phyloP scores from a whole-genome alignment of 768 basidiomycete species.

The Gymnopilus dilepis region DNA sequence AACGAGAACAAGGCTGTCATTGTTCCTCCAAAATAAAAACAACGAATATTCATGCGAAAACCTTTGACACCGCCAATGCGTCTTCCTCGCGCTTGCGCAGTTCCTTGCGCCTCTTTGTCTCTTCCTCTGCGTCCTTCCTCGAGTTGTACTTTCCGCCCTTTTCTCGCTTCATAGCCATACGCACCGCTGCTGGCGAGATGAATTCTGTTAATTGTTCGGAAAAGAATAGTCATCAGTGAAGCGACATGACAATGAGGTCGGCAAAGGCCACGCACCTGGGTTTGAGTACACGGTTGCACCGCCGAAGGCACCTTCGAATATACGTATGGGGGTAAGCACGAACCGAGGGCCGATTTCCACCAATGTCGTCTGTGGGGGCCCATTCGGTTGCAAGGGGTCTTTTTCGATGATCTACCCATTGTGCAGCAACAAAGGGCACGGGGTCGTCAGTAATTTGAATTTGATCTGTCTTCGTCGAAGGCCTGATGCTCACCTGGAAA shows the following conservation, averaged over 20 bases:
- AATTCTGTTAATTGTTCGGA: conserved; percentile 66
- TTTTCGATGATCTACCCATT: conserved; percentile 84
- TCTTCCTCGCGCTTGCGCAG: conserved; percentile 71
- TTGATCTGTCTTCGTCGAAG: conserved; percentile 1
- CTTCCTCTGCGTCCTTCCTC: conserved; percentile 80
- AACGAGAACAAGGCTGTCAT: conserved; percentile 20
- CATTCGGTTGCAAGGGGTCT: conserved; percentile 87
- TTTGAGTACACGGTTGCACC: conserved; percentile 97
- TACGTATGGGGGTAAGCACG: conserved; percentile 95
- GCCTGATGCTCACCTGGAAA: conserved; percentile 74
- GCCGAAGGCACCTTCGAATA: conserved; percentile 97
- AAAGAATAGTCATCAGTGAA: conserved; percentile 1
- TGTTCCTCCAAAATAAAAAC: conserved; percentile 18
- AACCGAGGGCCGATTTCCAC: conserved; percentile 98
- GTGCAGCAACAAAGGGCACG: conserved; percentile 7
- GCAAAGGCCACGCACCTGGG: conserved; percentile 64
- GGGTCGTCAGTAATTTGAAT: conserved; percentile 5
- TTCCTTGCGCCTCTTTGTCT: conserved; percentile 67
- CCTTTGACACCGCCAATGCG: conserved; percentile 82
- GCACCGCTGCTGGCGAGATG: conserved; percentile 82
- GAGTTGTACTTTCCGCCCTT: conserved; percentile 83
- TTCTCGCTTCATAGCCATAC: conserved; percentile 69
- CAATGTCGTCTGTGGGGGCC: conserved; percentile 84
- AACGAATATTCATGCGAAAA: conserved; percentile 72
- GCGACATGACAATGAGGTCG: conserved; percentile 22